Evolutionary conservation across 495 filamentous ascomycete genomes (phyloP).

Genomic region (Tetracladium setigerum): DNA sequence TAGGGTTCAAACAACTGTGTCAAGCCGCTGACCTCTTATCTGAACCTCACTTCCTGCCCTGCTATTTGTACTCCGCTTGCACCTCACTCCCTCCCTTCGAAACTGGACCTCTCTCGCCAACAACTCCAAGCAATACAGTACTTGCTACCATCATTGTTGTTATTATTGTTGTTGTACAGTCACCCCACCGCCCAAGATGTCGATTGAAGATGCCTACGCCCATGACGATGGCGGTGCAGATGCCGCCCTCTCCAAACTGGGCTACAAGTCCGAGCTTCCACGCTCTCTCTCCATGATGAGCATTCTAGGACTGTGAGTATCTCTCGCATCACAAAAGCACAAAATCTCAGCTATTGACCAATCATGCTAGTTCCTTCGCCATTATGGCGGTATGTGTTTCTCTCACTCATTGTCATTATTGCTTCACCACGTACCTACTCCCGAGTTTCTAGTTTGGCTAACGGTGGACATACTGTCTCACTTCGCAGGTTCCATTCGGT

Average conservation of each 20-base stretch:
- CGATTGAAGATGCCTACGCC: too few species aligned
- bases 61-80: too few species aligned
- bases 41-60: too few species aligned
- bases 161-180: too few species aligned
- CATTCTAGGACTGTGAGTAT: constrained; percentile 49
- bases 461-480: neutral
- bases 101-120: too few species aligned
- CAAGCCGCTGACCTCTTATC: too few species aligned
- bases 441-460: neutral
- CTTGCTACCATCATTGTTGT: too few species aligned
- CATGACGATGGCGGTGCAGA: constrained; percentile 27
- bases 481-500: constrained; percentile 22
- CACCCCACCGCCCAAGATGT: too few species aligned
- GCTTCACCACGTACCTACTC: constrained; percentile 1
- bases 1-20: too few species aligned
- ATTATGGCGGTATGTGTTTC: constrained; percentile 22
- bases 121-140: too few species aligned
- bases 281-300: constrained; percentile 58
- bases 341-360: neutral
- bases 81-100: too few species aligned
- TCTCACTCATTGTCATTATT: constrained; percentile 9
- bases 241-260: constrained; percentile 52
- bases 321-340: constrained; percentile 2
- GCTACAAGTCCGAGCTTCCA: constrained; percentile 57
- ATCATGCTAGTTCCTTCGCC: constrained; percentile 21